phyloP scores from a whole-genome alignment of 2,329 filamentous ascomycete genomes.

The Ascochyta pisi region DNA sequence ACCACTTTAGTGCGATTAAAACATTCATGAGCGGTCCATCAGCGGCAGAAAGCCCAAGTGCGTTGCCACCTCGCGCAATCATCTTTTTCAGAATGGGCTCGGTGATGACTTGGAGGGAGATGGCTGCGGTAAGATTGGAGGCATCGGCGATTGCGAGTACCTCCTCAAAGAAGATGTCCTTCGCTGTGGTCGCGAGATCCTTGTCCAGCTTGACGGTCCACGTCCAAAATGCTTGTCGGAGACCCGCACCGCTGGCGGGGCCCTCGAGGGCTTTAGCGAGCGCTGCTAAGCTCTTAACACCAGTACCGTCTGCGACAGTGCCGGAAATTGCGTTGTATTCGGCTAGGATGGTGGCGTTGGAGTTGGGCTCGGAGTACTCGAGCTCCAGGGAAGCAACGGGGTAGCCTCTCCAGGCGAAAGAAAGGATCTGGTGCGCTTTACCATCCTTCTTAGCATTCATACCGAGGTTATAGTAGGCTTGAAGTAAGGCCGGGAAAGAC shows the following conservation, averaged over 20 bases:
- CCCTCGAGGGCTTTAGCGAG: constrained; percentile 25
- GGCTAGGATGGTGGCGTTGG: constrained; percentile 33
- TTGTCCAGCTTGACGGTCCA: constrained; percentile 36
- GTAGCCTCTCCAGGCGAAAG: constrained; percentile 25
- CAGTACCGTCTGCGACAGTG: constrained; percentile 24
- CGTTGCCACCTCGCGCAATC: constrained; percentile 34
- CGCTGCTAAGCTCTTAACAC: constrained; percentile 27
- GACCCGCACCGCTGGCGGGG: constrained; percentile 16
- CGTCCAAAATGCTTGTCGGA: constrained; percentile 39
- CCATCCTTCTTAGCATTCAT: constrained; percentile 28
- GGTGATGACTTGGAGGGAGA: constrained; percentile 40
- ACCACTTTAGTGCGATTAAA: constrained; percentile 31
- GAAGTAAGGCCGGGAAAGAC: constrained; percentile 27
- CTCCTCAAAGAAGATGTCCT: constrained; percentile 35
- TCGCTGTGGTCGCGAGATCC: constrained; percentile 24
- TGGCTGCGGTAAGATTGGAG: constrained; percentile 23
- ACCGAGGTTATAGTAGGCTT: constrained; percentile 37
- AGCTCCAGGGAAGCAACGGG: constrained; percentile 31
- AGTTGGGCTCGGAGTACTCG: constrained; percentile 33
- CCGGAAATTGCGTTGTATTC: constrained; percentile 35
- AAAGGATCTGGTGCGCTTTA: constrained; percentile 37
- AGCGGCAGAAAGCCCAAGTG: constrained; percentile 35
- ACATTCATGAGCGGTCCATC: constrained; percentile 30
- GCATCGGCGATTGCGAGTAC: constrained; percentile 25
- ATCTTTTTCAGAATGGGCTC: constrained; percentile 29